These are phyloP conservation scores for Coniochaeta hoffmannii DNA, from an alignment of 2,329 filamentous ascomycete genomes.

Conservation along the genomic window DNA sequence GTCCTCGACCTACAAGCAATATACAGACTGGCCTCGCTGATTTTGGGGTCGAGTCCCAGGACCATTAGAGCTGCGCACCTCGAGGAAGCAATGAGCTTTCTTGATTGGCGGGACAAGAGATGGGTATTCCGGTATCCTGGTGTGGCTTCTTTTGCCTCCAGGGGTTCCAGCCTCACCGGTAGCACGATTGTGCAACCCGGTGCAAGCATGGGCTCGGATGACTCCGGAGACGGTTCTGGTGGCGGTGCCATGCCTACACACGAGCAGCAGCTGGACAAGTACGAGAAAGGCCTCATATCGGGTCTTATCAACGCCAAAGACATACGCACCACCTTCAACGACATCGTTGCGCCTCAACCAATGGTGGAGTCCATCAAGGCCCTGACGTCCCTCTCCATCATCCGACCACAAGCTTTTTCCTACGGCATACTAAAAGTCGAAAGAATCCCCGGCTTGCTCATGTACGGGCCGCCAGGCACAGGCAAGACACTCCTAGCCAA, in stretches of 20 bases:
- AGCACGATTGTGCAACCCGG: not conserved
- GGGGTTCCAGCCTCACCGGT: not conserved
- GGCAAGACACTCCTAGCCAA: conserved; percentile 66
- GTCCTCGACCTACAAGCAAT: conserved; percentile 25
- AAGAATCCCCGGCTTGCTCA: conserved; percentile 78
- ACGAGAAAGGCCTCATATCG: conserved; percentile 75
- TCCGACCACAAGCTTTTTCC: conserved; percentile 87
- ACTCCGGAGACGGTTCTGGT: not conserved
- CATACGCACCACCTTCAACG: conserved; percentile 79
- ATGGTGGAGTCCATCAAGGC: conserved; percentile 85
- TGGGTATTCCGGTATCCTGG: conserved; percentile 15
- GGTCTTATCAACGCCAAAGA: conserved; percentile 77
- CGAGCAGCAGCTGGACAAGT: conserved; percentile 43
- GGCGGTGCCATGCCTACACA: conserved; percentile 19
- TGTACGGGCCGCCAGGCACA: conserved; percentile 83
- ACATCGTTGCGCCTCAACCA: conserved; percentile 69
- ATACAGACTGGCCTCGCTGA: conserved; percentile 20
- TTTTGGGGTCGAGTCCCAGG: conserved; percentile 14
- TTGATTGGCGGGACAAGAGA: conserved; percentile 17
- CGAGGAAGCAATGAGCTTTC: conserved; percentile 16
- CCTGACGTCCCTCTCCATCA: conserved; percentile 77
- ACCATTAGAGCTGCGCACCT: conserved; percentile 7
- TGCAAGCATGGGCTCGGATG: not conserved
- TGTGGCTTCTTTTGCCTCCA: conserved; percentile 20
- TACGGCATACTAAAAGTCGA: conserved; percentile 91